A percentile compares a stretch with the other conserved stretches of the same genome.
Evolutionary conservation across 1,139 yeast genomes (phyloP).

Genomic region (Debaryomyces psychrophilus): DNA sequence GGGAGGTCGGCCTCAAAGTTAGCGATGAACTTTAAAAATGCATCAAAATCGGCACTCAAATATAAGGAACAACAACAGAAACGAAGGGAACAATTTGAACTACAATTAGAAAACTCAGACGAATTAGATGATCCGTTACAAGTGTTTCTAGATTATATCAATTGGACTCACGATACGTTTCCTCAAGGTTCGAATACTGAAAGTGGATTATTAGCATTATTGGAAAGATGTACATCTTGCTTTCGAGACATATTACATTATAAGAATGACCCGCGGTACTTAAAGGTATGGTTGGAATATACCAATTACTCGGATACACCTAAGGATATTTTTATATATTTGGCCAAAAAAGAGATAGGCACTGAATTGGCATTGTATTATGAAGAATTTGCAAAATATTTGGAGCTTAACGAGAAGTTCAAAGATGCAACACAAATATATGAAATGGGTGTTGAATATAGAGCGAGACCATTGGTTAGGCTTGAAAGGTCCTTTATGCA

Average conservation of each 20-base stretch:
- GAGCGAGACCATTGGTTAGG: slow-evolving; percentile 68
- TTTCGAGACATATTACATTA: slow-evolving; percentile 70
- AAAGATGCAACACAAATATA: slow-evolving; percentile 68
- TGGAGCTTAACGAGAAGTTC: slow-evolving; percentile 56
- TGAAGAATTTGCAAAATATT: slow-evolving; percentile 74
- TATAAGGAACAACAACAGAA: slow-evolving; percentile 30
- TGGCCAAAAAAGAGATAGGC: slow-evolving; percentile 78
- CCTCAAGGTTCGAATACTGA: slow-evolving; percentile 71
- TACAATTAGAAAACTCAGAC: slow-evolving; percentile 45
- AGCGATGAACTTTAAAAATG: slow-evolving; percentile 43
- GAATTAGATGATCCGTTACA: slow-evolving; percentile 84
- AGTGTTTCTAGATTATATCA: slow-evolving; percentile 67
- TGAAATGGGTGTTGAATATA: slow-evolving; percentile 57
- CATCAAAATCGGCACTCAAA: slow-evolving; percentile 20
- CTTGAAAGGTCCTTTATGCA: slow-evolving; percentile 52
- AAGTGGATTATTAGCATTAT: slow-evolving; percentile 65
- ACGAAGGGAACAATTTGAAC: slow-evolving; percentile 50
- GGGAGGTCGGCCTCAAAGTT: slow-evolving; percentile 74
- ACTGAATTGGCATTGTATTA: slow-evolving; percentile 67
- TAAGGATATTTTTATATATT: slow-evolving; percentile 68
- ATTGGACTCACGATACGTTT: slow-evolving; percentile 68
- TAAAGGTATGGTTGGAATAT: slow-evolving; percentile 80
- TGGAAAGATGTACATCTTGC: slow-evolving; percentile 73
- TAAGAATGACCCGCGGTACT: slow-evolving; percentile 79
- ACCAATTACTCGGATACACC: slow-evolving; percentile 72